phyloP scores from a whole-genome alignment of 176 grass and related monocot species.

The Poa annua region DNA sequence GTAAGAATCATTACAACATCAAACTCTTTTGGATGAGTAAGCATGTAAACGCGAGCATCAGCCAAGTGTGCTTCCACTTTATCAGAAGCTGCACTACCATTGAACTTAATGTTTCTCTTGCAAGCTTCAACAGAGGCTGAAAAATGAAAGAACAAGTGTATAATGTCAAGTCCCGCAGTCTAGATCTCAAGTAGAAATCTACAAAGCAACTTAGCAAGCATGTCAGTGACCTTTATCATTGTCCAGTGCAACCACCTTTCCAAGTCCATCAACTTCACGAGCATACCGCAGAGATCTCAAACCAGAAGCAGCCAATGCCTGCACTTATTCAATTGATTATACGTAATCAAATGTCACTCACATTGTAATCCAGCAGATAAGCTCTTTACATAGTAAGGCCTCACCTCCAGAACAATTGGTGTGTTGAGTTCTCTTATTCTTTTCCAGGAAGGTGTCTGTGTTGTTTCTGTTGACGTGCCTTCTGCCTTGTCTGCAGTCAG shows the following conservation, averaged over 20 bases:
- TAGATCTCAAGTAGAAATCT: conserved; percentile 12
- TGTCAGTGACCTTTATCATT: conserved; percentile 72
- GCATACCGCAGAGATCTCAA: conserved; percentile 90
- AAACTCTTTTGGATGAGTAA: conserved; percentile 98
- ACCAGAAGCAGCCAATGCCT: conserved; percentile 96
- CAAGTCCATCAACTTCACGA: conserved; percentile 73
- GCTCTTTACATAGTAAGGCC: conserved; percentile 9
- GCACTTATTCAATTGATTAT: conserved; percentile 28
- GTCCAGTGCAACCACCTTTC: conserved; percentile 85
- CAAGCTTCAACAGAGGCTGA: conserved; percentile 91
- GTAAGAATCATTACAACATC: conserved; percentile 64
- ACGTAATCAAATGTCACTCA: background rate
- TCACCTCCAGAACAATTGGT: conserved; percentile 90
- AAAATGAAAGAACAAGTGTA: conserved; percentile 36
- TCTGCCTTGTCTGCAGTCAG: conserved; percentile 36
- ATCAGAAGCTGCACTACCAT: conserved; percentile 64
- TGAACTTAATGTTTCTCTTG: conserved; percentile 89
- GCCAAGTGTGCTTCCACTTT: conserved; percentile 93
- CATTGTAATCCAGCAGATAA: conserved; percentile 2
- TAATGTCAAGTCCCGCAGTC: background rate
- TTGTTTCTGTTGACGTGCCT: conserved; percentile 43
- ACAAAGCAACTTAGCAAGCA: background rate
- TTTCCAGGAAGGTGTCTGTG: conserved; percentile 58
- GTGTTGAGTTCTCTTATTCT: conserved; percentile 59
- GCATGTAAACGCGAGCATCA: conserved; percentile 97